phyloP scores from a whole-genome alignment of 1,284 basidiomycete genomes.

The Ustanciosporium gigantosporum region DNA sequence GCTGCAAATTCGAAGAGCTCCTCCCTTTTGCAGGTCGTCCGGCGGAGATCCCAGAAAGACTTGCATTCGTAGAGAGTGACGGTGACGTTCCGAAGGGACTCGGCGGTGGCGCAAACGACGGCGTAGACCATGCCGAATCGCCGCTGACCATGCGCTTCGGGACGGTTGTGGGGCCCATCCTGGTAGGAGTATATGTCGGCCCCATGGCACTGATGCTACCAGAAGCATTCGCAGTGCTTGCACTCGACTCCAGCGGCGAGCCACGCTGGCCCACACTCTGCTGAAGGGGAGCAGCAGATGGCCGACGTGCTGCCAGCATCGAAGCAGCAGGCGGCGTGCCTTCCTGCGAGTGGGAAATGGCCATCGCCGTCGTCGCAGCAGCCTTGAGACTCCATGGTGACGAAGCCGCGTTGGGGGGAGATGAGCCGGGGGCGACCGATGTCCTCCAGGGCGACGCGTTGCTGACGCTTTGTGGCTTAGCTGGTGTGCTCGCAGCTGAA shows the following conservation, averaged over 20 bases:
- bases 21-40: not conserved
- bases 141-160: constrained; percentile 21
- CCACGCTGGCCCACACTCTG: not conserved
- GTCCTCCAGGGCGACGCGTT: constrained; percentile 31
- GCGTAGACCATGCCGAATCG: constrained; percentile 29
- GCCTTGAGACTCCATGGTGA: constrained; percentile 31
- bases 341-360: constrained; percentile 16
- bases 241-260: no score
- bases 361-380: constrained; percentile 26
- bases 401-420: constrained; percentile 9
- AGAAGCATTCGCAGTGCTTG: not conserved
- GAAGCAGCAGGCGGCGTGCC: constrained; percentile 8
- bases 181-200: constrained; percentile 38
- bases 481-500: constrained; percentile 9
- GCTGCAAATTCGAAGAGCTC: constrained; percentile 12
- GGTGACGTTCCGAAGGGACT: constrained; percentile 15
- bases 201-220: constrained; percentile 10
- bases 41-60: not conserved
- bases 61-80: not conserved
- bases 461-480: constrained; percentile 11
- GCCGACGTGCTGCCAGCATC: constrained; percentile 9
- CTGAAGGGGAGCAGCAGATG: constrained; percentile 14
- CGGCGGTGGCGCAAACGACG: constrained; percentile 6
- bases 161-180: constrained; percentile 17
- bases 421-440: constrained; percentile 4